Base-by-base conservation (phyloP, 2,329 filamentous ascomycete genomes). In the Xylaria hypoxylon region DNA sequence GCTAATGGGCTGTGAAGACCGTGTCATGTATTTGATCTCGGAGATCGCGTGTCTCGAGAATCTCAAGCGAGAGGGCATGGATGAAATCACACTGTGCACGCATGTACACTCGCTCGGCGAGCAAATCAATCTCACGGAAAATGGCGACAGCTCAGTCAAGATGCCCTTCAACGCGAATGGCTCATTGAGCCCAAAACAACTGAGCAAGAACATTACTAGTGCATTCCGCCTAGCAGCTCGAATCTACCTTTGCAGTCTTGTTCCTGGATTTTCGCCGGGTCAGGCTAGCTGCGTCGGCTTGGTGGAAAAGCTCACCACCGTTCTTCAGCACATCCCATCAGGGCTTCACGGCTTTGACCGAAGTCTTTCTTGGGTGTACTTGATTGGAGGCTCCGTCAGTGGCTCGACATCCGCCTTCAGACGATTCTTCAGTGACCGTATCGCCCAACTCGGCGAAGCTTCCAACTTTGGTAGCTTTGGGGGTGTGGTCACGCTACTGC, bases 1-100 rank as follows among this genome's bases (percentile, higher is more conserved):
- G 82, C 87, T 98, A 58, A 98, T 98, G 94, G 96, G 96, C 72
- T 98, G 96, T 79, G 95, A 98, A 70, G 96, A 99, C 80, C 89
- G 90, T 24, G 92, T 98, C 80, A 97, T 99, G 94, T 98, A 97
- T 79, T 85, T 98, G 74, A 97, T 99, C 78, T 97, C 94, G 1
- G 96, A 99, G 81, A 97, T 98, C 74, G 93, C 95, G 61, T 98
- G 96, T 80, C 89, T 99, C 59, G 96, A 98, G 79, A 92, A 92
- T 3, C 87, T 97, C 70, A 96, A 96, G 84, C 82, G 85, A 44
- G 89, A 92, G 67, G 92, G 92, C 73, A 93, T 96, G 82, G 92
- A 97, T 72, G 90, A 96, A 75, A 90, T 96, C 70, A 88, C 89
- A 57, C 88, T 98, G 50, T 97, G 94, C 86, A 88, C 91, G 67